A percentile compares a stretch with the other conserved stretches of the same genome.
These are phyloP conservation scores for Thelonectria olida DNA, from an alignment of 2,329 filamentous ascomycete species.

Conservation along the genomic window DNA sequence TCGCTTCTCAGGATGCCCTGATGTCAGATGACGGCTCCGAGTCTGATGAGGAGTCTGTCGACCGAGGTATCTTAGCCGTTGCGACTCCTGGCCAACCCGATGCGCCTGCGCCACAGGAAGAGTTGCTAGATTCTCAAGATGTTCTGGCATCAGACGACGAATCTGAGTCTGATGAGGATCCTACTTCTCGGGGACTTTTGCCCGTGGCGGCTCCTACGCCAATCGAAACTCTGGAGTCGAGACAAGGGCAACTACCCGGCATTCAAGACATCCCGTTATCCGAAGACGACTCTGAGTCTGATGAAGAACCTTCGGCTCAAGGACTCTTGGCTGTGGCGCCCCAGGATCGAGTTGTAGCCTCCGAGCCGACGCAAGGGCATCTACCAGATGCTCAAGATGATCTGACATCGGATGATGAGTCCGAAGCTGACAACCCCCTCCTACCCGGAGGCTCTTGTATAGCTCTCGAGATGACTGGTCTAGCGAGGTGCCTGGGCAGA, in stretches of 20 bases:
- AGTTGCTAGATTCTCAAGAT: neutral
- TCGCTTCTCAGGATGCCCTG: neutral
- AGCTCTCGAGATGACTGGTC: neutral
- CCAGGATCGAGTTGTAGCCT: neutral
- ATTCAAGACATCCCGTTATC: neutral
- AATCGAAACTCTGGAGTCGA: neutral
- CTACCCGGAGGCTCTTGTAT: neutral
- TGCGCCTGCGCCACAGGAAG: neutral
- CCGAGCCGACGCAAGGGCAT: neutral
- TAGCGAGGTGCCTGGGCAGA: neutral
- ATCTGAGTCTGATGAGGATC: neutral
- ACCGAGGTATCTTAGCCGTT: neutral
- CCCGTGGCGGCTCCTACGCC: neutral
- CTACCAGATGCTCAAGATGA: neutral
- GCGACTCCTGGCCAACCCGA: neutral
- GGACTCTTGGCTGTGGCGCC: neutral
- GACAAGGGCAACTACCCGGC: neutral
- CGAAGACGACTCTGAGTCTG: neutral
- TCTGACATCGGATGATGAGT: neutral
- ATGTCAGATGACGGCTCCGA: neutral
- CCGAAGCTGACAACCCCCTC: neutral
- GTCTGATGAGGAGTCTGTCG: neutral
- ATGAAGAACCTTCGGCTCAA: neutral
- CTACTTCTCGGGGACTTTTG: neutral
- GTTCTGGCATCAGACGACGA: neutral